Evolutionary conservation across 2,329 filamentous ascomycete genomes (phyloP).

Genomic region (Paecilomyces sp.): DNA sequence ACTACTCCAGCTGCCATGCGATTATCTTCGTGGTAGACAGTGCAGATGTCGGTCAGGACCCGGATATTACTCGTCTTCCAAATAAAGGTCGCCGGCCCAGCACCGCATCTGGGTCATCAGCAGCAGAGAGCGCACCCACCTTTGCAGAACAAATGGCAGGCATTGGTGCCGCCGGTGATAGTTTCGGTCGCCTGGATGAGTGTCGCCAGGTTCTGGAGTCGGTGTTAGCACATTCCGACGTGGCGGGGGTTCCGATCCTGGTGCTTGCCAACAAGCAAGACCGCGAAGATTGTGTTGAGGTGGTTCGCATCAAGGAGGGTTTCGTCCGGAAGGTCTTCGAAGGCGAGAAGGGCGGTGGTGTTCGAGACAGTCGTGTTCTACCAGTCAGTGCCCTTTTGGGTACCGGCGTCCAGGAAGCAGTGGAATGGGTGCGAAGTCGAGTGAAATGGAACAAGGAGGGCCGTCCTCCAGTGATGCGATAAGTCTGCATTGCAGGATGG

Average conservation of each 20-base stretch:
- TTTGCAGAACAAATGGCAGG: constrained; percentile 28
- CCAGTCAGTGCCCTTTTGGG: constrained; percentile 80
- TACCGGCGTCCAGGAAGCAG: constrained; percentile 82
- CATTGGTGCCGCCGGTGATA: constrained; percentile 26
- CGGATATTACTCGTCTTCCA: constrained; percentile 53
- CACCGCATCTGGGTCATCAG: constrained; percentile 8
- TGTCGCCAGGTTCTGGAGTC: constrained; percentile 84
- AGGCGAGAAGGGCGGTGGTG: constrained; percentile 77
- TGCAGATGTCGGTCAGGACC: constrained; percentile 77
- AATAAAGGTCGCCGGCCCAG: constrained; percentile 17
- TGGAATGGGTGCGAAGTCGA: constrained; percentile 91
- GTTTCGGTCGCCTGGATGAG: constrained; percentile 64
- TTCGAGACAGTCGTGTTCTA: constrained; percentile 84
- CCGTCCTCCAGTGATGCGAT: constrained; percentile 87
- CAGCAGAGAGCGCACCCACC: constrained; percentile 10
- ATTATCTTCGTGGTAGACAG: constrained; percentile 98
- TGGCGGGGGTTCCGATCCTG: constrained; percentile 83
- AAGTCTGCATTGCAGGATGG: constrained; percentile 18
- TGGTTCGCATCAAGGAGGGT: constrained; percentile 94
- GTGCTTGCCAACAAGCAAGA: constrained; percentile 98
- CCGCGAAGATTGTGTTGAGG: constrained; percentile 93
- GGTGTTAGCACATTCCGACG: constrained; percentile 78
- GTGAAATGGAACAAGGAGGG: constrained; percentile 97
- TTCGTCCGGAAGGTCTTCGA: constrained; percentile 93
- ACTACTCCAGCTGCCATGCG: constrained; percentile 89